These are phyloP conservation scores for Theobroma grandiflorum DNA, from an alignment of 441 rosid species.

Conservation along the genomic window DNA sequence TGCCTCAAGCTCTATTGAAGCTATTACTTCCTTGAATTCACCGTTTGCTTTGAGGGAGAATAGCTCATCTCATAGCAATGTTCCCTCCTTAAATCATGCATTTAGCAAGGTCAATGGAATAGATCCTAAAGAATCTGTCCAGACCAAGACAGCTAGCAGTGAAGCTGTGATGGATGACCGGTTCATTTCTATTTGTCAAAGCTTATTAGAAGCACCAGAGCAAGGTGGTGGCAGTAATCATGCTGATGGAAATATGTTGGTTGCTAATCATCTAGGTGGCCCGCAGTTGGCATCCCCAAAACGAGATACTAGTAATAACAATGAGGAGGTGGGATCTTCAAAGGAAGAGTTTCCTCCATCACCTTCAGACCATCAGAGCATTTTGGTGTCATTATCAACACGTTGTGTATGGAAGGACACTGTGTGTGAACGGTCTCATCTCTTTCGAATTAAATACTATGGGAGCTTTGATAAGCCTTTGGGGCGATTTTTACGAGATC, in stretches of 20 bases:
- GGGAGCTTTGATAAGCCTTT: conserved; percentile 82
- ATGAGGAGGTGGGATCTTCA: conserved; percentile 56
- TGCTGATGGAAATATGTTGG: conserved; percentile 35
- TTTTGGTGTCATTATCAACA: conserved; percentile 78
- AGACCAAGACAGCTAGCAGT: conserved; percentile 32
- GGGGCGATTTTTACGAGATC: conserved; percentile 74
- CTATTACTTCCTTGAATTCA: conserved; percentile 36
- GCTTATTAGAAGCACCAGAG: conserved; percentile 38
- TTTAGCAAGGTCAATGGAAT: conserved; percentile 39
- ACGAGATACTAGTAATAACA: conserved; percentile 46
- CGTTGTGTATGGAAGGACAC: conserved; percentile 84
- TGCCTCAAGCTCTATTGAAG: conserved; percentile 30
- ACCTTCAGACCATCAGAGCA: conserved; percentile 82
- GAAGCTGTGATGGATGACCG: conserved; percentile 42
- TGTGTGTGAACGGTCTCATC: conserved; percentile 75
- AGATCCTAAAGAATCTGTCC: conserved; percentile 47
- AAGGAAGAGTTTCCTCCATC: conserved; percentile 79
- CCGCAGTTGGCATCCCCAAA: conserved; percentile 33
- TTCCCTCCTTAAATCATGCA: conserved; percentile 36
- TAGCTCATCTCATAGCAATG: conserved; percentile 34
- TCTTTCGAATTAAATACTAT: conserved; percentile 77
- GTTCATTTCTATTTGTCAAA: conserved; percentile 36
- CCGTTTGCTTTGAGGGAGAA: conserved; percentile 34
- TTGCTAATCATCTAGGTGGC: conserved; percentile 24
- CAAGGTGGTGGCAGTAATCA: conserved; percentile 36